Conservation (phyloP, 1,284 basidiomycete genomes). For the Irpex rosettiformis region DNA sequence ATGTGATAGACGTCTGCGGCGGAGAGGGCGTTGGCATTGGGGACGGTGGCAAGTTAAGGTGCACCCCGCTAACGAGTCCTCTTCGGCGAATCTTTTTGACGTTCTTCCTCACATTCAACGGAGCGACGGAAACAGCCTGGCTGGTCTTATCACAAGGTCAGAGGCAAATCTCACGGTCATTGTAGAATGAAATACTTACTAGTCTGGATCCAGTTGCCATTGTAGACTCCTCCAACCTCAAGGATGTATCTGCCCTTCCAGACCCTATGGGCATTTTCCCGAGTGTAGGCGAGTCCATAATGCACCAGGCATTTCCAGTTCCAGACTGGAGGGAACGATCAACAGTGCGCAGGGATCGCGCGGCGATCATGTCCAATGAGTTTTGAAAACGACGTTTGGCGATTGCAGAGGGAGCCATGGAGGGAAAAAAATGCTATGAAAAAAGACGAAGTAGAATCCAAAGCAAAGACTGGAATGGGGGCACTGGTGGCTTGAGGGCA, state of each 20-base stretch:
- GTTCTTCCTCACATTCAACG: constrained; percentile 26
- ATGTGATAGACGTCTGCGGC: constrained; percentile 27
- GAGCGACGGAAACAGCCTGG: constrained; percentile 13
- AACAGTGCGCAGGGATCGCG: constrained; percentile 28
- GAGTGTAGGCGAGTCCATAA: constrained; percentile 23
- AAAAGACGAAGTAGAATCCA: constrained; percentile 11
- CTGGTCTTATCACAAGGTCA: neutral
- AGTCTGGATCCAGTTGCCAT: constrained; percentile 9
- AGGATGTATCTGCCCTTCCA: neutral
- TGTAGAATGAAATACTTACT: constrained; percentile 5
- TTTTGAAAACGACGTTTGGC: constrained; percentile 25
- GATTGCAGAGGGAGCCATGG: constrained; percentile 21
- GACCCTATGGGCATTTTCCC: constrained; percentile 13
- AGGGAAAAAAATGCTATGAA: constrained; percentile 12
- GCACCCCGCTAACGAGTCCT: constrained; percentile 25
- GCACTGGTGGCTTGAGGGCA: constrained; percentile 7
- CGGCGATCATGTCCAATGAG: constrained; percentile 30
- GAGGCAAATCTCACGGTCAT: neutral
- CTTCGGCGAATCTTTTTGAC: constrained; percentile 30
- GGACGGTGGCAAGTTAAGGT: constrained; percentile 25
- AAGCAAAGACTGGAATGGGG: constrained; percentile 2
- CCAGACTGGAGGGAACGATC: constrained; percentile 24
- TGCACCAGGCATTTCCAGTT: constrained; percentile 31
- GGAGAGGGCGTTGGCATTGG: constrained; percentile 21
- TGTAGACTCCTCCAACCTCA: constrained; percentile 4